Evolutionary conservation across 2,329 filamentous ascomycete genomes (phyloP), one percentile per base, ranked within the genome.

Genomic region (Colletotrichum euphorbiae): DNA sequence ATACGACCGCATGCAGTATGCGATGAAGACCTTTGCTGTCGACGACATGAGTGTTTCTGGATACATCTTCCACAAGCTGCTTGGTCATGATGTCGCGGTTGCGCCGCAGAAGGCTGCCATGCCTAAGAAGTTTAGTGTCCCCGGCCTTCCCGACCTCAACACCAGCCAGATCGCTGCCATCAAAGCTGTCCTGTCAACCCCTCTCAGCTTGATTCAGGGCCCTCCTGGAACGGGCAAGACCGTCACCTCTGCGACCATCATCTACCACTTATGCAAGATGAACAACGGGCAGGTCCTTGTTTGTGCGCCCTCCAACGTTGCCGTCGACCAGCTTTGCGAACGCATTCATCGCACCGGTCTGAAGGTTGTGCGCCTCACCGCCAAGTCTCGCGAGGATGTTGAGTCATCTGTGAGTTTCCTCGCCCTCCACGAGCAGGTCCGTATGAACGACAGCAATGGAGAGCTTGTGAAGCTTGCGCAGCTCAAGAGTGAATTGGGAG

Each of bases 31-130:
- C 0, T 99, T 99, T 77, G 96, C 96, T 6, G 90, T 98, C 50
- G 95, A 99, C 74, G 96, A 99, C 80, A 93, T 97, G 91, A 98
- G 94, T 76, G 95, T 99, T 48, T 98, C 96, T 21, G 96, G 96
- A 42, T 99, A 98, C 81, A 97, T 99, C 72, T 99, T 98, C 83
- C 96, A 99, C 79, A 96, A 96, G 72, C 87, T 99, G 21, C 89
- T 99, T 36, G 96, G 96, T 61, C 94, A 98, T 75, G 95, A 98
- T 77, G 96, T 98, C 67, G 93, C 94, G 31, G 90, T 95, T 43
- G 94, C 94, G 58, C 94, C 95, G 6, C 96, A 98, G 91, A 98
- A 98, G 84, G 94, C 93, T 31, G 92, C 93, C 74, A 88, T 98
- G 79, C 96, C 96, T 70, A 96, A 97, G 83, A 98, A 98, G 81